Conservation (phyloP, 257 asterid species). For the Lycium barbarum region DNA sequence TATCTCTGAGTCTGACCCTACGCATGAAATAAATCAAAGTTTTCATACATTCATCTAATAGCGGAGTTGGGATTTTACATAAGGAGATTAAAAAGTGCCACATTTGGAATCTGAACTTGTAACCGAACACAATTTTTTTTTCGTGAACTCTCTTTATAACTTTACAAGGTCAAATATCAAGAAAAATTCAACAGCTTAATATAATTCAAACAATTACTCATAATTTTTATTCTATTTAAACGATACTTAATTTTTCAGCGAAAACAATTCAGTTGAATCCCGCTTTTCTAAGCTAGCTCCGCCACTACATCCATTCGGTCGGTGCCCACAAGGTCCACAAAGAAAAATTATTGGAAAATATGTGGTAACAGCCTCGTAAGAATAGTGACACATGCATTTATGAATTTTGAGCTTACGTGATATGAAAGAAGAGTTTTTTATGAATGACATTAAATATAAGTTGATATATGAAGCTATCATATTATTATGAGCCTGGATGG, state of each 20-base stretch:
- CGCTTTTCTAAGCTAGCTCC: not conserved
- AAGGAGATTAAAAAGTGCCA: too few species aligned
- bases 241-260: not conserved
- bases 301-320: not conserved
- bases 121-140: too few species aligned
- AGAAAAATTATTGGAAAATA: not conserved
- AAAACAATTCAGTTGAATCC: not conserved
- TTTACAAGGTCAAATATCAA: too few species aligned
- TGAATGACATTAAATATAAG: not conserved
- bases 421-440: not conserved
- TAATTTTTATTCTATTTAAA: not conserved
- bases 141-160: too few species aligned
- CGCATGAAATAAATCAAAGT: too few species aligned
- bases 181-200: too few species aligned
- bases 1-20: too few species aligned
- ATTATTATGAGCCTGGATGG: not conserved
- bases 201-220: too few species aligned
- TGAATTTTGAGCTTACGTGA: conserved; percentile 5
- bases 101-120: too few species aligned
- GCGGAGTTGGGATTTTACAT: too few species aligned
- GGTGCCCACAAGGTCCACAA: not conserved
- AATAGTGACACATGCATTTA: not conserved
- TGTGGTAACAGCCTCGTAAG: not conserved
- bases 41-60: too few species aligned
- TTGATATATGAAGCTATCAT: not conserved